Conservation (phyloP, 345 rosid species). For the Boechera divaricarpa region DNA sequence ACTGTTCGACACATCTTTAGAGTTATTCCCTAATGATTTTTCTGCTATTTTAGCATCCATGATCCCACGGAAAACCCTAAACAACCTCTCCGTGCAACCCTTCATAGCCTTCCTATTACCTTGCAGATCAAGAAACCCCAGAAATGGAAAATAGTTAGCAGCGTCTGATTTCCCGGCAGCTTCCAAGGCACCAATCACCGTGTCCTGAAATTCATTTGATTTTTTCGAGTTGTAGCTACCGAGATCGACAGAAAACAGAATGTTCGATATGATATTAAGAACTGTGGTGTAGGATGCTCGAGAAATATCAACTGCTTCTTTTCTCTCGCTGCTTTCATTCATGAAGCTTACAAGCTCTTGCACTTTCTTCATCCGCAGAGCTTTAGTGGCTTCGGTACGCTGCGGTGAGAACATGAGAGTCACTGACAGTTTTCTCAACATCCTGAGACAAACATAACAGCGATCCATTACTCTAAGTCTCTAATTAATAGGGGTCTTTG, state of each 20-base stretch:
- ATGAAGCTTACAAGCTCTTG: too few relatives aligned
- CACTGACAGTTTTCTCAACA: too few relatives aligned
- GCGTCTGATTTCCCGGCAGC: conserved; percentile 7
- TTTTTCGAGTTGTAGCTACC: conserved; percentile 3
- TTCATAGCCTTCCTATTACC: conserved; percentile 28
- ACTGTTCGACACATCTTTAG: background rate
- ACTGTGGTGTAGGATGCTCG: conserved; percentile 19
- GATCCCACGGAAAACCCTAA: conserved; percentile 29
- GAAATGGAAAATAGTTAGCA: conserved; percentile 31
- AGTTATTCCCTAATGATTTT: background rate
- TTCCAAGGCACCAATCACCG: conserved; percentile 18
- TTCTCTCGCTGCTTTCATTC: too few relatives aligned
- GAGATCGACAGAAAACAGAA: conserved; percentile 26
- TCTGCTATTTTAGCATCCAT: conserved; percentile 23
- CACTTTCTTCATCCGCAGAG: too few relatives aligned
- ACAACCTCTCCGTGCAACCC: conserved; percentile 7
- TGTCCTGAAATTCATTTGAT: background rate
- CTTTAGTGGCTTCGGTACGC: too few relatives aligned
- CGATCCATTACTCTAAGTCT: too few relatives aligned
- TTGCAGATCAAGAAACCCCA: conserved; percentile 34
- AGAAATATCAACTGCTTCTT: conserved; percentile 3
- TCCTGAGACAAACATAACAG: too few relatives aligned
- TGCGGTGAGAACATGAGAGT: too few relatives aligned
- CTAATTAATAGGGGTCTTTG: too few relatives aligned
- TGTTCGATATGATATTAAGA: conserved; percentile 34